Base-by-base conservation (phyloP, 441 rosid genomes). In the Mallotus repandus region DNA sequence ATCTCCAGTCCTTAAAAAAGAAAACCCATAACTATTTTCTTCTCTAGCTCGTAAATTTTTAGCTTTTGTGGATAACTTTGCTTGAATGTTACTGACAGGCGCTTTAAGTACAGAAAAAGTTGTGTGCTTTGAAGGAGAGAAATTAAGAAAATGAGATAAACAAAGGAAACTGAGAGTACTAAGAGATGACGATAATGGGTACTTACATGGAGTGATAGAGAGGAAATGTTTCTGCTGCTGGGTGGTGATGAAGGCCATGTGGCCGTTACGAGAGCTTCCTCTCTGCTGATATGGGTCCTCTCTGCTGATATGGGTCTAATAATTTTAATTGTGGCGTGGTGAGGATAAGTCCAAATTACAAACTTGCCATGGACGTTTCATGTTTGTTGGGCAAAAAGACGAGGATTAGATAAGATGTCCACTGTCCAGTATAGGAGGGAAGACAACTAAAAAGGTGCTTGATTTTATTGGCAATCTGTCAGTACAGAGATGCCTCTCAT, bases 161-260 rank as follows among this genome's bases (percentile, higher is more conserved):
- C 13, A 73, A 63, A 53, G 85, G 74, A 69, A 79, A 71, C 43
- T 72, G 49, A 69, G 65, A 77, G 77, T 5, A 32, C 56, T 38
- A 21, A 45, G 66, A 74, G 81, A 55, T 45, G 67, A 49, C 22
- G 82, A 66, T 72, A 80, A 55, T 49, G 83, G 66, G 25, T 57
- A 83, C 84, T 74, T 80, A 81, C 85, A 72, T 45, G 68, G 59
- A 29, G 75, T 32, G 46, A 78, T 6, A 8, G 83, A 76, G 72
- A 75, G 67, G 68, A 68, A 68, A 58, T 32, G 82, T 5, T 45
- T 68, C 32, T 66, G 87, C 53, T 68, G 85, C 72, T 63, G 66
- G 16, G 72, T 38, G 81, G 81, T 59, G 49, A 71, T 67, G 78
- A 79, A 82, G 83, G 87, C 87, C 93, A 89, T 89, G 68, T 84